Base-by-base conservation (phyloP, 805 yeast genomes). In the Wickerhamiella spandovensis region DNA sequence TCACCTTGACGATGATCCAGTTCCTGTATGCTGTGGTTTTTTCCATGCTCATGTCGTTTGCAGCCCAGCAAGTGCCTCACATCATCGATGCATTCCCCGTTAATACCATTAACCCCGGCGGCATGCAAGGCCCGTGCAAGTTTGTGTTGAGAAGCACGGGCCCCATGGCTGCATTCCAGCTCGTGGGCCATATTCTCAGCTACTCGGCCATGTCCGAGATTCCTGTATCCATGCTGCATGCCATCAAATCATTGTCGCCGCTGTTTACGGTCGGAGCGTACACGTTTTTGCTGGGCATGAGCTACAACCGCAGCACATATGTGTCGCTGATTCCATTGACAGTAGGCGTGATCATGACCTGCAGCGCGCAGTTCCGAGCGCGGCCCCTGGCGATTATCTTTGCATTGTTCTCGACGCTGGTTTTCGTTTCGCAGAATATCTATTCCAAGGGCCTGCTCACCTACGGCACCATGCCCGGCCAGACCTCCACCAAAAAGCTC, bases 131-230 rank as follows among this genome's bases (percentile, higher is more conserved):
- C 15, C 66, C 66, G 3, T 59, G 63, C 20, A 45, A 47, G 39
- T 56, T 54, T 12, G 63, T 67, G 47, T 53, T 66, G 30, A 46
- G 48, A 25, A 53, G 64, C 49, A 86, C 95, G 0, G 76, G 86
- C 21, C 97, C 97, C 18, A 87, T 90, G 95, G 97, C 97, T 7
- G 70, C 81, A 53, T 92, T 90, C 68, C 97, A 90, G 69, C 84
- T 90, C 57, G 71, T 82, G 20, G 98, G 97, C 20, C 97, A 90
- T 65, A 79, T 89, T 54, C 78, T 94, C 13, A 78, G 94, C 7
- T 96, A 89, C 64, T 84, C 84, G 62, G 90, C 97, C n/a, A 88
- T 96, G 2, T 76, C 89, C 1, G 66, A 84, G 53, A 85, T 92
- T 48, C 96, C 96, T 0, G 96, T 92, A n/a, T 84, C 96, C 5